Base-by-base conservation (phyloP, 2,329 filamentous ascomycete genomes). In the Fusarium xylarioides region DNA sequence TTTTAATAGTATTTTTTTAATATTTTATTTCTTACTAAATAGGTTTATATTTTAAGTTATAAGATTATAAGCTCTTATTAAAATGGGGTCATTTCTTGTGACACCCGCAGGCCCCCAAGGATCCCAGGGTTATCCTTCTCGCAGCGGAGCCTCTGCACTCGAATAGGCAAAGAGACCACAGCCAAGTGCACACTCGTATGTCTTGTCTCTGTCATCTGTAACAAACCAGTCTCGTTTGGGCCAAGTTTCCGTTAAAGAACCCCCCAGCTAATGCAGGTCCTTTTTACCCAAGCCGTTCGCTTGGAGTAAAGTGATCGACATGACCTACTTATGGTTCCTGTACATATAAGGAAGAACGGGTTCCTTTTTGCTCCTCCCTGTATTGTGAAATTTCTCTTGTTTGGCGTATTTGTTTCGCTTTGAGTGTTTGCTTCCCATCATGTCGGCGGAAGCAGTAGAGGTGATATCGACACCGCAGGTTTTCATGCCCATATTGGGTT, bases 401-500 rank as follows among this genome's bases (percentile, higher is more conserved):
- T 21, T 12, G 47, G 55, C 42, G 61, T 52, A 21, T 70, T 58
- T 52, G 52, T 59, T 73, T 66, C 42, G 34, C n/a, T 26, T 68
- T 58, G 44, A 43, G 35, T 63, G 38, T 52, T 43, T 40, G 38
- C 56, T 40, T 44, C 26, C 26, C 44, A 62, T 49, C 55, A 59
- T 73, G 70, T 54, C 70, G 43, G 53, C 58, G 18, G 15, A 35
- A 58, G 37, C 47, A 47, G 28, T 56, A 9, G 47, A 53, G n/a
- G 70, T 53, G 30, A 74, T 69, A 50, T 69, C 67, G n/a, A 74
- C 70, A 26, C 53, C 68, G 11, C 55, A 63, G 35, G 50, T 77
- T 19, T 68, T 42, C 35, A 47, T 52, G 50, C 76, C 73, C 6
- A 53, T 76, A 11, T 42, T 70, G 58, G 77, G 63, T 23, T 78